Conservation (phyloP, 1,139 yeast species). For the Hansenula lynferdii region DNA sequence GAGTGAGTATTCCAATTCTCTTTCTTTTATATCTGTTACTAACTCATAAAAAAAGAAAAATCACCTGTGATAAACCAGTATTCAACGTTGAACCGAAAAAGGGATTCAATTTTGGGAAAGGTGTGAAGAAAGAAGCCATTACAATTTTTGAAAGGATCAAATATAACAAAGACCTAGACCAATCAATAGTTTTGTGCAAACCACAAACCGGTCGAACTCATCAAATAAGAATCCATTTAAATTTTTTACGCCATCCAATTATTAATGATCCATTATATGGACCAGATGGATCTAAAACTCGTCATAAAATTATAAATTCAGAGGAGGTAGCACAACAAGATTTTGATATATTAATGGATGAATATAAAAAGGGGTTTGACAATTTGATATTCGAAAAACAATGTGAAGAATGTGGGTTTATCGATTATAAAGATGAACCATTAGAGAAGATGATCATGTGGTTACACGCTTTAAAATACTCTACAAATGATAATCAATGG, state of each 20-base stretch:
- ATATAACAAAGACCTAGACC: conserved; percentile 30
- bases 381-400: conserved; percentile 28
- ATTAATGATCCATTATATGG: conserved; percentile 61
- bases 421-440: conserved; percentile 35
- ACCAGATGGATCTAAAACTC: conserved; percentile 12
- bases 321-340: conserved; percentile 65
- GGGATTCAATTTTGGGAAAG: conserved; percentile 18
- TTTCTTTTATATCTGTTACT: neutral
- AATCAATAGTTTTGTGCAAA: conserved; percentile 56
- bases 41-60: conserved; percentile 19
- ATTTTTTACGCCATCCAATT: conserved; percentile 64
- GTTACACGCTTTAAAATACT: conserved; percentile 55
- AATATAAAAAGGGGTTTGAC: conserved; percentile 3
- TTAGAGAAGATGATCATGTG: conserved; percentile 38
- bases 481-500: conserved; percentile 40
- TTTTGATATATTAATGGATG: conserved; percentile 37
- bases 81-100: conserved; percentile 67
- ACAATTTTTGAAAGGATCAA: conserved; percentile 35
- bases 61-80: conserved; percentile 55
- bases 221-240: conserved; percentile 70
- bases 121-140: conserved; percentile 30
- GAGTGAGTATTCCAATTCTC: conserved; percentile 20
- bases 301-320: conserved; percentile 24
- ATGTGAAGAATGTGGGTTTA: conserved; percentile 45
- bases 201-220: conserved; percentile 78